These are phyloP conservation scores for Linnemannia elongata DNA, from an alignment of 192 early-diverging fungal species.

Conservation along the genomic window DNA sequence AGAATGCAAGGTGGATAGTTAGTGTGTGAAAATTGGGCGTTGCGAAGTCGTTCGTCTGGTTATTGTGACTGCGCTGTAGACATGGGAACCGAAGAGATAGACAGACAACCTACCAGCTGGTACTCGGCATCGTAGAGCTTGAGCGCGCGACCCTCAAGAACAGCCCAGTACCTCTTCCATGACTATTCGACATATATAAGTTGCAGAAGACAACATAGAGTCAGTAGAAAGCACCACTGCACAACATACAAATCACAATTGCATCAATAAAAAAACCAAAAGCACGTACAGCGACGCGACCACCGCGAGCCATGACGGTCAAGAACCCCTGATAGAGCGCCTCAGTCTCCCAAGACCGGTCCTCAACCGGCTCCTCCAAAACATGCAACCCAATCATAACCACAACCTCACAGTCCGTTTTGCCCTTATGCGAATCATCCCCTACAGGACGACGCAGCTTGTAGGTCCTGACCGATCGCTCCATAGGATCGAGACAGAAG, in stretches of 20 bases:
- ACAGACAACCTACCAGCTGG: slow-evolving; percentile 20
- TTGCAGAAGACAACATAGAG: background rate
- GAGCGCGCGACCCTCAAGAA: slow-evolving; percentile 38
- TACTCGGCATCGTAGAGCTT: slow-evolving; percentile 54
- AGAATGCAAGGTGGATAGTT: background rate
- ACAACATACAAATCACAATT: background rate
- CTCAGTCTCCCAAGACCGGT: slow-evolving; percentile 43
- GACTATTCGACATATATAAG: background rate
- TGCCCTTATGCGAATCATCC: slow-evolving; percentile 2
- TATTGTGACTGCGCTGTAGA: too few relatives aligned
- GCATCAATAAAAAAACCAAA: too few relatives aligned
- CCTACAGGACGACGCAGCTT: slow-evolving; percentile 8
- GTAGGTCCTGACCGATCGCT: slow-evolving; percentile 27
- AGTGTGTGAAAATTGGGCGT: too few relatives aligned
- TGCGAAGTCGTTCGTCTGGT: background rate
- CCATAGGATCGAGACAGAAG: slow-evolving; percentile 31
- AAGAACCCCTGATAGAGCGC: slow-evolving; percentile 32
- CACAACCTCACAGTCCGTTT: slow-evolving; percentile 43
- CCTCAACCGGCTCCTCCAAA: slow-evolving; percentile 38
- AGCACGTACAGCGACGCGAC: slow-evolving; percentile 25
- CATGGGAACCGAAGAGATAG: background rate
- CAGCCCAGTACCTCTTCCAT: slow-evolving; percentile 51
- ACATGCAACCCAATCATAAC: slow-evolving; percentile 44
- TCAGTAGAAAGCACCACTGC: background rate
- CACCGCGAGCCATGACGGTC: slow-evolving; percentile 46